Evolutionary conservation across 1,284 basidiomycete genomes (phyloP).

Genomic region (Tylopilus orsonianus): DNA sequence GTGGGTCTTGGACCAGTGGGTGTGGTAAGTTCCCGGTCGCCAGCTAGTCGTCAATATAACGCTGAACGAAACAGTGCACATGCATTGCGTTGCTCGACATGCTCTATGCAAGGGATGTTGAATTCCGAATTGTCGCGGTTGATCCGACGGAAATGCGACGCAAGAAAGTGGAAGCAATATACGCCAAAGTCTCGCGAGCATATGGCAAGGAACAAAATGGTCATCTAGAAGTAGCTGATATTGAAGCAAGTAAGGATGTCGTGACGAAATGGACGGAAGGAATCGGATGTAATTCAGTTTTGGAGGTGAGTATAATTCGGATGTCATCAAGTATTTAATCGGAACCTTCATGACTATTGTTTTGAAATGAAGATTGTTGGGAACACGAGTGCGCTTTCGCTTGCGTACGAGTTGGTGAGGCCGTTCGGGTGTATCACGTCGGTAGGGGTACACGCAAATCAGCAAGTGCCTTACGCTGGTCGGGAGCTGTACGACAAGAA

Average conservation of each 20-base stretch:
- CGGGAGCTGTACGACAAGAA: constrained; percentile 80
- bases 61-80: constrained; percentile 45
- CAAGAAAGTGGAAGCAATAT: constrained; percentile 56
- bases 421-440: constrained; percentile 80
- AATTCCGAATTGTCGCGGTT: constrained; percentile 59
- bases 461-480: constrained; percentile 59
- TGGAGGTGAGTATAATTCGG: constrained; percentile 50
- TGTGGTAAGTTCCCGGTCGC: constrained; percentile 41
- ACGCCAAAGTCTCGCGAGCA: constrained; percentile 46
- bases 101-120: constrained; percentile 44
- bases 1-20: constrained; percentile 79
- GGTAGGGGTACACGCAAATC: constrained; percentile 70
- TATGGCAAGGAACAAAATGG: constrained; percentile 40
- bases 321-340: neutral
- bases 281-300: constrained; percentile 60
- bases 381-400: constrained; percentile 63
- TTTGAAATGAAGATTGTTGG: constrained; percentile 68
- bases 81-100: constrained; percentile 64
- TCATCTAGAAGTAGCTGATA: constrained; percentile 48
- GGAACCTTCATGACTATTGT: neutral
- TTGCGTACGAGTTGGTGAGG: constrained; percentile 77
- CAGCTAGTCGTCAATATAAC: neutral
- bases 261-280: constrained; percentile 53
- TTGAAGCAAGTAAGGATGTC: constrained; percentile 50
- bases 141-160: constrained; percentile 59